Evolutionary conservation across 768 basidiomycete species (phyloP), one percentile per base, ranked within the genome.

Genomic region (Lentinula sp.): DNA sequence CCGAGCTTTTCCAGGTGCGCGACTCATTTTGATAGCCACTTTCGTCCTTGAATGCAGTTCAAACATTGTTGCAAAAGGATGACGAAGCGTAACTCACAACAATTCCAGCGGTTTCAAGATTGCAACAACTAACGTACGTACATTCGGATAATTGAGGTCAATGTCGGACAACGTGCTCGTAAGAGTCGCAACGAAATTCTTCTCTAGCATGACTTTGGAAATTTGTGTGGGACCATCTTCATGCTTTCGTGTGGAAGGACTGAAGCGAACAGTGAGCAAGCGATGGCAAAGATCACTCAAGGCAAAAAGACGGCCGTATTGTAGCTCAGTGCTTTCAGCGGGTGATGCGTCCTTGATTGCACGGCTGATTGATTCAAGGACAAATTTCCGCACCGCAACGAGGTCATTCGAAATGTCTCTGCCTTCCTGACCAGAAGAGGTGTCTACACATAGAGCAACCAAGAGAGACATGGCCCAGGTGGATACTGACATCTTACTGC

Each of bases 121-220:
- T 0, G 91, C 86, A 15, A 88, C 86, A n/a, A 98, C 88, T 35
- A 98, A 78, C 42, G 83, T 83, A 54, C 91, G 87, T 63, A 97
- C 85, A 66, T 94, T 87, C 1, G 97, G 97, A 73, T 93, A 98
- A 70, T 97, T 97, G 42, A 98, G 83, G 69, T 99, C 97, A 45
- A 96, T 86, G 57, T 99, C 97, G 4, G 91, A 87, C 16, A 98
- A 79, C 10, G 94, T 89, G 46, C 79, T 88, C 0, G 97, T 98
- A 39, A 99, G 77, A 1, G 88, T 87, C 4, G 90, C 82, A 15
- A 98, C 97, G 64, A 93, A 95, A 69, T 92, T 92, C 78, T 98
- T 98, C 79, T 99, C 97, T 55, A 99, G 75, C 97, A 99, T 99
- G 64, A 95, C 83, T 76, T 98, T 98, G 20, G 96, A 94, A 57